Evolutionary conservation across 2,329 filamentous ascomycete genomes (phyloP), one percentile per base, ranked within the genome.

Genomic region (Aspergillus jensenii): DNA sequence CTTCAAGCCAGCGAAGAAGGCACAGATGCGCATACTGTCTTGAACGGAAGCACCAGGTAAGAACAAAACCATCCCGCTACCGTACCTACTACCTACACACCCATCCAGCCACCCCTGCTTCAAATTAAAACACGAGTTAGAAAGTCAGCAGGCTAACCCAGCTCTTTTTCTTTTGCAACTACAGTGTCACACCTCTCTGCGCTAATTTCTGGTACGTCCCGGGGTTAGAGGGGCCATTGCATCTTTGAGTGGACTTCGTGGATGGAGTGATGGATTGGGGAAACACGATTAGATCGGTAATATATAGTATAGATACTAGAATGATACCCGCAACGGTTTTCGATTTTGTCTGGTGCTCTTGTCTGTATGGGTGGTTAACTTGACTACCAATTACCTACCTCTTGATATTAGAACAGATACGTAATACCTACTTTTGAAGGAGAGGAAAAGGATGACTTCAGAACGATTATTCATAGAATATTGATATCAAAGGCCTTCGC

Each of bases 1-100:
- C 89, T 96, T 23, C 87, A 91, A 65, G 84, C 87, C 61, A 86
- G 88, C 44, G 81, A 82, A 52, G 89, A 90, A 8, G 91, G 91
- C 1, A 95, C 90, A 62, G 93, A 97, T 77, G 93, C 93, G 3
- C 96, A 93, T 89, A 90, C 88, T 11, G 90, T 97, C 31, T 87
- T 89, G 71, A 87, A 93, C 72, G 90, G 91, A 11, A 85, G 86
- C 69, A 95, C 92, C 6, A 93, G 90, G 90, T 91, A 78, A 65
- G 61, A 47, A 39, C 35, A n/a, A 37, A 7, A n/a, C 35, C 15
- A 15, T 37, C 35, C 5, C 35, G 7, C 5, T 15, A n/a, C 35
- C 2, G 6, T 37, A 14, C 35, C 46, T 33, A 9, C 41, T 21
- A 35, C 19, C 27, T 27, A 19, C 23, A 31, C 27, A 11, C 21